Base-by-base conservation (phyloP, 2,329 filamentous ascomycete genomes). In the Claviceps capensis region DNA sequence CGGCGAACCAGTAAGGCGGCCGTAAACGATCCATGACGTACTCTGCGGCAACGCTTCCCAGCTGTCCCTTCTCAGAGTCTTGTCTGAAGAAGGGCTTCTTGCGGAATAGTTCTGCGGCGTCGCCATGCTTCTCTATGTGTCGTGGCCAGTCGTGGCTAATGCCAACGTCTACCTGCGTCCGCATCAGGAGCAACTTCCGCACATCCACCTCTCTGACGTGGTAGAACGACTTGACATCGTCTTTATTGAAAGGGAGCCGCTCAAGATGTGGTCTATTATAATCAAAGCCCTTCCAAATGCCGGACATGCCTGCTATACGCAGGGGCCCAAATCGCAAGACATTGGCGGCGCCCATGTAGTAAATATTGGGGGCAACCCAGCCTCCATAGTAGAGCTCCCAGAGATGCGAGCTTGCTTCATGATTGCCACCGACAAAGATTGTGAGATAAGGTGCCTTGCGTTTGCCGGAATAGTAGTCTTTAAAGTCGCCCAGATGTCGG, bases 81-180 rank as follows among this genome's bases (percentile, higher is more conserved):
- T 78, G 69, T 57, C 81, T 75, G 57, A 97, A 93, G 60, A 81
- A 74, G 0, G 76, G 76, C 70, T 97, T 97, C 63, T 74, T 78
- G 34, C 69, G 72, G 64, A 89, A 95, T 1, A 98, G 70, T 43
- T 72, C 70, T 47, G 75, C 69, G 47, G 76, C 70, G 62, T 97
- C 76, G 5, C 93, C 93, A 56, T 82, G 77, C 63, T 79, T 82
- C 68, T 95, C 93, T 51, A 97, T 80, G 0, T 77, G 83, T 48
- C 83, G 80, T 0, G 93, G 93, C 93, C 93, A 98, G 69, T 98
- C 93, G 63, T 98, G 93, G 59, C 90, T 96, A 50, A 98, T 69
- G 2, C 90, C 89, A 45, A 98, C 72, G 59, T 98, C 93, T 40
- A 97, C 82, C 62, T 95, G 91, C 17, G 86, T 87, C n/a, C 81